Evolutionary conservation across 148 eudicot genomes (phyloP), one percentile per base, ranked within the genome.

Genomic region (Gaultheria prostrata): DNA sequence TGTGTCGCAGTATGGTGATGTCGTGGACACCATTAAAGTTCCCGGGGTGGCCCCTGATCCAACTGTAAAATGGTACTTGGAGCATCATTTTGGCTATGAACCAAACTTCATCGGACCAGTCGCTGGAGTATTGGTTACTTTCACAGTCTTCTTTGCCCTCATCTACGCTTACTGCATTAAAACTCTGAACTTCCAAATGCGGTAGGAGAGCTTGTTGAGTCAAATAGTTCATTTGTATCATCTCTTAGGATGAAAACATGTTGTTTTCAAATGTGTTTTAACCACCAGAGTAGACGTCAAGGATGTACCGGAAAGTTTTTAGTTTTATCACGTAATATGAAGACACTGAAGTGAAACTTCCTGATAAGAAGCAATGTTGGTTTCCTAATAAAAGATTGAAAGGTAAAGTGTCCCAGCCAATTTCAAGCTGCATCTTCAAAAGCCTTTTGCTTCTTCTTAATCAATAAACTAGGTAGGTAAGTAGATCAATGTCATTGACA

Each of bases 141-240:
- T 97, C 74, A 65, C 93, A 4, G 97, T 90, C 77, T 94, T 97
- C 84, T 97, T 97, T 39, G 99, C 99, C 13, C 93, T 94, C 88
- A 77, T 97, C 90, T 97, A 91, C 51, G 95, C 94, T 24, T 93
- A 91, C 80, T 89, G 97, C 89, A 92, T 97, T 57, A 89, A 86
- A 79, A 91, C 90, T 54, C 89, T 97, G 86, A 97, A 97, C 92
- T 97, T 97, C 91, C 99, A 97, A 65, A 90, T 85, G 84, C 91
- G 99, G 84, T 97, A 93, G 89, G 73, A 73, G 51, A 79, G 69
- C 7, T 17, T 17, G 26, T 26, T 4, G 17, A 20, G 30, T 33
- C 17, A 43, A 49, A 50, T 26, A 32, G 17, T 4, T 8, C n/a
- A 13, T 17, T 8, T 39, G 72, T 35, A n/a, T 21, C n/a, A 79